A percentile compares a stretch with the other conserved stretches of the same genome.
Conservation (phyloP, 2,329 filamentous ascomycete species). For the Hymenoscyphus fraxineus region DNA sequence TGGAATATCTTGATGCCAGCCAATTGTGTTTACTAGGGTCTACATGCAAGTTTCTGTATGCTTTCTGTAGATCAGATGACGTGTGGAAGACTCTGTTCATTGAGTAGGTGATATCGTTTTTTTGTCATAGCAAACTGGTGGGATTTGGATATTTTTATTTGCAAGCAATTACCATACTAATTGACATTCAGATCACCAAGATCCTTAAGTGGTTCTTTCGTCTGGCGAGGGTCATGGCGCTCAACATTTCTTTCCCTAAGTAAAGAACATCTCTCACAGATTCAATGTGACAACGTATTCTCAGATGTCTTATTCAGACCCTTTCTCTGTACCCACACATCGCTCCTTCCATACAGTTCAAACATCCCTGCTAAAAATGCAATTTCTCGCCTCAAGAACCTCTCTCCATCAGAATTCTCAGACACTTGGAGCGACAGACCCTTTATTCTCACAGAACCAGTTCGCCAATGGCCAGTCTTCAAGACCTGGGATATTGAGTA, state of each 20-base stretch:
- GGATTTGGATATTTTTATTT: background rate
- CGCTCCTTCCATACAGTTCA: constrained; percentile 60
- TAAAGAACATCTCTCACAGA: constrained; percentile 46
- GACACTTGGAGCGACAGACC: constrained; percentile 72
- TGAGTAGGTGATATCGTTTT: constrained; percentile 59
- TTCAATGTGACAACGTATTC: constrained; percentile 76
- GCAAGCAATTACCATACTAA: constrained; percentile 1
- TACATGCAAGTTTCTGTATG: constrained; percentile 82
- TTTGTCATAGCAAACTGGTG: background rate
- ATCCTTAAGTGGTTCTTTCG: constrained; percentile 33
- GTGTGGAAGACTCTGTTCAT: constrained; percentile 85
- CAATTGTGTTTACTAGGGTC: constrained; percentile 64
- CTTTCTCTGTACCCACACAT: constrained; percentile 80
- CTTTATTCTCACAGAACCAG: constrained; percentile 80
- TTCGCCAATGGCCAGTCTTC: constrained; percentile 77
- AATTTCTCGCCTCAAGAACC: constrained; percentile 65
- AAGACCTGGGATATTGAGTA: constrained; percentile 68
- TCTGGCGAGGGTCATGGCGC: constrained; percentile 82
- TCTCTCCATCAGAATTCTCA: constrained; percentile 71
- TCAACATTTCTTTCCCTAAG: constrained; percentile 66
- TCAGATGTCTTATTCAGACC: constrained; percentile 88
- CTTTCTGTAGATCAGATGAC: constrained; percentile 79
- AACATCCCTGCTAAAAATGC: constrained; percentile 71
- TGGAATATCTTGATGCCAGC: constrained; percentile 68
- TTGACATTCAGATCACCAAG: constrained; percentile 25